Evolutionary conservation across 2,329 filamentous ascomycete species (phyloP).

Genomic region (Amylocarpus encephaloides): DNA sequence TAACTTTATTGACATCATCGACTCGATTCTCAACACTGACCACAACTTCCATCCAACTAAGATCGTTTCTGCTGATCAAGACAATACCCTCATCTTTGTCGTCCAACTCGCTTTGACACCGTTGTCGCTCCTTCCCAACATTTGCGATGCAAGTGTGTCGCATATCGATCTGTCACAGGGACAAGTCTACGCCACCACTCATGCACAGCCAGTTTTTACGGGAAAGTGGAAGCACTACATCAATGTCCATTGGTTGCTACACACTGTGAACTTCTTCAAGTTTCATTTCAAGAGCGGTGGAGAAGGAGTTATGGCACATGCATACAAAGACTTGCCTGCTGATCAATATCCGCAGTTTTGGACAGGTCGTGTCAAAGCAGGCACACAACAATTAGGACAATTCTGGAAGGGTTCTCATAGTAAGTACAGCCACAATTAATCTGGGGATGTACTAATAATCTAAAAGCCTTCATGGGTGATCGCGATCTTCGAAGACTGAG

Average conservation of each 20-base stretch:
- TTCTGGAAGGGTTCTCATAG: constrained; percentile 47
- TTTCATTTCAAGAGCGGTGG: constrained; percentile 39
- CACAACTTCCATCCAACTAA: constrained; percentile 7
- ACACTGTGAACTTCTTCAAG: constrained; percentile 47
- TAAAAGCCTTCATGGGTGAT: constrained; percentile 19
- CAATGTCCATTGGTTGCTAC: constrained; percentile 41
- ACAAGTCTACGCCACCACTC: constrained; percentile 36
- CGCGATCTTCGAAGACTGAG: constrained; percentile 19
- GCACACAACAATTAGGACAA: constrained; percentile 33
- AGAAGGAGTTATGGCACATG: constrained; percentile 33
- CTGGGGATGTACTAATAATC: constrained; percentile 5
- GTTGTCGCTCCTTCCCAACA: constrained; percentile 25
- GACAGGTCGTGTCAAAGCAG: constrained; percentile 33
- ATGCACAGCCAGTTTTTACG: constrained; percentile 35
- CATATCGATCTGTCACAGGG: constrained; percentile 40
- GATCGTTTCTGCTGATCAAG: constrained; percentile 8
- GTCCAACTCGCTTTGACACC: constrained; percentile 27
- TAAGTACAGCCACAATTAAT: constrained; percentile 19
- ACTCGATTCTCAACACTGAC: constrained; percentile 20
- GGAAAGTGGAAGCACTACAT: constrained; percentile 34
- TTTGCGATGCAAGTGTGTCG: constrained; percentile 15
- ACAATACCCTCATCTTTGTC: constrained; percentile 14
- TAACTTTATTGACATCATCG: constrained; percentile 22
- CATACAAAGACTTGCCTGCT: constrained; percentile 32
- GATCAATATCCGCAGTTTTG: constrained; percentile 38